Conservation (phyloP, 768 basidiomycete genomes). For the Boletellus sp. region DNA sequence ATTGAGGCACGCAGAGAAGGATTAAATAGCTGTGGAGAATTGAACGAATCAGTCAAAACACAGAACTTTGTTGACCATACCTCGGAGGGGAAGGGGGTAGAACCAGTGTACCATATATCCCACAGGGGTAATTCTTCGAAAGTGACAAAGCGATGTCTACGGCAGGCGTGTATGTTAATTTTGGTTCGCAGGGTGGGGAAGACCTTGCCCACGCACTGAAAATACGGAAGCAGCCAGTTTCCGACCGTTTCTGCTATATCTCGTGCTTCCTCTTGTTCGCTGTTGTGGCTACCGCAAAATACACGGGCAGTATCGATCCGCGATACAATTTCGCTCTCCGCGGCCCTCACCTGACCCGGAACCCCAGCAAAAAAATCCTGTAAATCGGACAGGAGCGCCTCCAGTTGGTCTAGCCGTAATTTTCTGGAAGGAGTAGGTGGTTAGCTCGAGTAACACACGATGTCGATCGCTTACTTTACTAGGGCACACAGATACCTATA, state of each 20-base stretch:
- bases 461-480: conserved; percentile 39
- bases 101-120: conserved; percentile 73
- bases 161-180: not conserved
- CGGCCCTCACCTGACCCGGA: conserved; percentile 28
- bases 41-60: not conserved
- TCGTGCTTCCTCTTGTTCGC: conserved; percentile 15
- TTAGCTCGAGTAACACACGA: conserved; percentile 14
- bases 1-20: conserved; percentile 63
- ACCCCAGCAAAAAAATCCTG: conserved; percentile 36
- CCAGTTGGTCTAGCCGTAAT: conserved; percentile 33
- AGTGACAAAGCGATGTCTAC: conserved; percentile 41
- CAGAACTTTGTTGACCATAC: conserved; percentile 33
- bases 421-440: conserved; percentile 33
- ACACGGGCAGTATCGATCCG: conserved; percentile 21
- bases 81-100: conserved; percentile 62
- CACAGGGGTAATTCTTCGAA: conserved; percentile 54
- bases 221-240: conserved; percentile 49
- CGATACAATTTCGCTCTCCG: conserved; percentile 34
- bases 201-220: conserved; percentile 38
- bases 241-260: conserved; percentile 33
- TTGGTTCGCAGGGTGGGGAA: not conserved
- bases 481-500: conserved; percentile 45
- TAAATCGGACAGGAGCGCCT: conserved; percentile 39
- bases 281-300: conserved; percentile 15
- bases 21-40: conserved; percentile 52